These are phyloP conservation scores for Alternaria panax DNA, from an alignment of 2,329 filamentous ascomycete species.

Conservation along the genomic window DNA sequence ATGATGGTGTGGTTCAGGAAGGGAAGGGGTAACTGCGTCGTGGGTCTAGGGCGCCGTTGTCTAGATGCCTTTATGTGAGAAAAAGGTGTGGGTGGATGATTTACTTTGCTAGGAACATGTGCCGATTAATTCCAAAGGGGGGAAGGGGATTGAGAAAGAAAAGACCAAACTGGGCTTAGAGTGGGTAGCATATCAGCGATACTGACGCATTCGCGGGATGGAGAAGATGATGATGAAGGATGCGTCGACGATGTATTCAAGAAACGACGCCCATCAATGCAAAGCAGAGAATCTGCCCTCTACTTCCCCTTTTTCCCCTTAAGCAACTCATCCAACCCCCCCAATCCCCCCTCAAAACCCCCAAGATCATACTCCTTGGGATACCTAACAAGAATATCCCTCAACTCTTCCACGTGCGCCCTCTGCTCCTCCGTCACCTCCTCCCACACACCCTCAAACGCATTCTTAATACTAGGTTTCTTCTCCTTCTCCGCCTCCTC, in stretches of 20 bases:
- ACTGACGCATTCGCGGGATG: no score
- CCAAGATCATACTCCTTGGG: constrained; percentile 89
- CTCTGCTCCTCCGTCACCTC: constrained; percentile 80
- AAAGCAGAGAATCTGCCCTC: neutral
- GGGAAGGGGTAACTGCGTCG: neutral
- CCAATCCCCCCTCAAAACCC: constrained; percentile 76
- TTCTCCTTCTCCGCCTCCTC: constrained; percentile 81
- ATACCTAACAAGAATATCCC: constrained; percentile 80
- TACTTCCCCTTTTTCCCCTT: constrained; percentile 24
- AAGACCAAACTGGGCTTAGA: no score
- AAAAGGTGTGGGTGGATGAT: neutral
- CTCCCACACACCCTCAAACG: constrained; percentile 92
- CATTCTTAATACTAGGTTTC: constrained; percentile 73
- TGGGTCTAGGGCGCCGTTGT: neutral
- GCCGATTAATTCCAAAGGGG: no score
- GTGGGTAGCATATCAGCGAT: no score
- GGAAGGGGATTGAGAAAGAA: no score
- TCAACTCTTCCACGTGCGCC: constrained; percentile 78
- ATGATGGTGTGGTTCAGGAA: neutral
- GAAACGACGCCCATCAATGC: neutral
- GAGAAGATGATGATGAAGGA: neutral
- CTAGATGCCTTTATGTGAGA: neutral
- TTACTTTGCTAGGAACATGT: neutral
- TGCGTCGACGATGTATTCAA: accelerated
- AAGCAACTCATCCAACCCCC: constrained; percentile 61